Base-by-base conservation (phyloP, 1,139 yeast species). In the Yamadazyma siamensis region DNA sequence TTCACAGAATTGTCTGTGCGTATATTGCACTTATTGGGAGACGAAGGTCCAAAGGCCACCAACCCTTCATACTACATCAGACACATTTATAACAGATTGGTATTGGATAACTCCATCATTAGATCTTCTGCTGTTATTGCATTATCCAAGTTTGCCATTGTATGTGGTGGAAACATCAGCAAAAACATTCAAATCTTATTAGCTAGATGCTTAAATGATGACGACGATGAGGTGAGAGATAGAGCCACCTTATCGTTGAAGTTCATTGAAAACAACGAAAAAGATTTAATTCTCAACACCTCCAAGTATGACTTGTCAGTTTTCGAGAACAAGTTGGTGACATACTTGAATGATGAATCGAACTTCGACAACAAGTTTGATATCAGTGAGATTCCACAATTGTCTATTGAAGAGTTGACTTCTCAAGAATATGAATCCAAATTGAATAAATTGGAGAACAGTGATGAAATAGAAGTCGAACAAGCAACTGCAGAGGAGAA, bases 171-270 rank as follows among this genome's bases (percentile, higher is more conserved):
- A 11, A 68, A 69, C 13, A 77, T 89, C 38, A 68, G 77, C 36
- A 70, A 73, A 43, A 83, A 89, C 39, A 81, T 91, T 49, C 72
- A 74, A 46, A 83, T 84, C 40, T 71, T 91, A 44, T 74, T 91
- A 47, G 71, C 74, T 36, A 80, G 97, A 61, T 88, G 95, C 47
- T 73, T 85, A 48, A 85, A 78, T 44, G 99, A 91, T 60, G 76
- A 71, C 27, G 96, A 91, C 54, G 98, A 91, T 59, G 99, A 91
- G 61, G 98, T 94, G 23, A 86, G 99, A 66, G 99, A 91, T 56
- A 80, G 99, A 54, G 96, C 98, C 6, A 87, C 95, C 2, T 69
- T 91, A 43, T 80, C 95, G 4, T 68, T 89, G 52, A 74, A 77
- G 43, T 75, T 89, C 41, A 74, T 87, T 37, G 70, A 67, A 24